These are phyloP conservation scores for Leishmania tarentolae DNA, from an alignment of 208 protist species.

Conservation along the genomic window DNA sequence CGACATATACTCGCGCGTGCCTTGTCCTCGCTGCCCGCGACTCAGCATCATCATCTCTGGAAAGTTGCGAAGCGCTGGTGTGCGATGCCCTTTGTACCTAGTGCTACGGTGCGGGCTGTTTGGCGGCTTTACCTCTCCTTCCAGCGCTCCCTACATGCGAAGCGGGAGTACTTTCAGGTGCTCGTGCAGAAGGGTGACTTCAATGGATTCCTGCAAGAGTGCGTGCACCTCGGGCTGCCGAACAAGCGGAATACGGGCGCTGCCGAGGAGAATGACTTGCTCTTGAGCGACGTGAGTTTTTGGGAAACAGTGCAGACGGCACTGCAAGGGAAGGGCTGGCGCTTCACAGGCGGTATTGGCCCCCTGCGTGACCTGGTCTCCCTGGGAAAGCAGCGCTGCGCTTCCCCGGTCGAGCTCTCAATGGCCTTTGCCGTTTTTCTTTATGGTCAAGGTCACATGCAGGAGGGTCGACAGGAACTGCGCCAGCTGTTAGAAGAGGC, in stretches of 20 bases:
- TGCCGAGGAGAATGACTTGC: constrained; percentile 17
- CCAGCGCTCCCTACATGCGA: constrained; percentile 45
- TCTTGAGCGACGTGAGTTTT: constrained; percentile 54
- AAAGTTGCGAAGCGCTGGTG: constrained; percentile 56
- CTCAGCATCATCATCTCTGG: constrained; percentile 84
- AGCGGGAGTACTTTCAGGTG: constrained; percentile 68
- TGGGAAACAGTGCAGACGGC: constrained; percentile 72
- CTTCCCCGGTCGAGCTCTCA: constrained; percentile 52
- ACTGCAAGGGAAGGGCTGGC: constrained; percentile 49
- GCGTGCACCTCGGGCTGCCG: constrained; percentile 34
- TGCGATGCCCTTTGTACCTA: constrained; percentile 42
- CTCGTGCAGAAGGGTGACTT: constrained; percentile 50
- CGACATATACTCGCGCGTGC: constrained; percentile 58
- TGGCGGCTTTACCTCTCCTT: constrained; percentile 68
- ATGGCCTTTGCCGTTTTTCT: constrained; percentile 69
- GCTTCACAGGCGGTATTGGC: constrained; percentile 40
- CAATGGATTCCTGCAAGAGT: constrained; percentile 63
- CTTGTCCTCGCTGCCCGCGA: constrained; percentile 62
- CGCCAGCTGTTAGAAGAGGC: constrained; percentile 49
- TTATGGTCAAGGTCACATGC: constrained; percentile 65
- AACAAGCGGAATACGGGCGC: constrained; percentile 1
- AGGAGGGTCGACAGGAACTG: constrained; percentile 45
- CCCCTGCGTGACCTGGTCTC: constrained; percentile 50
- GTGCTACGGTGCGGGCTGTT: constrained; percentile 48
- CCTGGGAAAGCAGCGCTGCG: constrained; percentile 42